These are phyloP conservation scores for Hanseniaspora gamundiae DNA, from an alignment of 1,139 yeast species.

Conservation along the genomic window DNA sequence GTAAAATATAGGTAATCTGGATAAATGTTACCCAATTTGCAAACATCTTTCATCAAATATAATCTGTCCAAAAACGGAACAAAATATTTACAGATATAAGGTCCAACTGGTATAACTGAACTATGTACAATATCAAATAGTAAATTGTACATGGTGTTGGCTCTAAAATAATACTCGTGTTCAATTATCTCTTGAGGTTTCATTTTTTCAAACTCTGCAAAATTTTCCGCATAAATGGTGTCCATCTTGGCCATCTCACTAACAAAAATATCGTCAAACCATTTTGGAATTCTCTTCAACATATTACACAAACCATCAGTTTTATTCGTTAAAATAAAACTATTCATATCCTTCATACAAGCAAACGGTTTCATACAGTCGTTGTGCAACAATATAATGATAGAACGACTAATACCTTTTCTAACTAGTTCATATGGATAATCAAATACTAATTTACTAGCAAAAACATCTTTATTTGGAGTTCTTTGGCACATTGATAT, in stretches of 20 bases:
- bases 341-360: constrained; percentile 2
- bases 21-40: constrained; percentile 56
- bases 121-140: constrained; percentile 12
- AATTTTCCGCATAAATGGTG: constrained; percentile 34
- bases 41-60: constrained; percentile 67
- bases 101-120: constrained; percentile 10
- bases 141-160: constrained; percentile 25
- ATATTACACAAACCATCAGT: constrained; percentile 5
- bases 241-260: constrained; percentile 37
- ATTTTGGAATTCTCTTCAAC: constrained; percentile 47
- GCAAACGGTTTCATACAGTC: constrained; percentile 5
- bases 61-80: constrained; percentile 63
- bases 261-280: constrained; percentile 45
- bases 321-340: neutral
- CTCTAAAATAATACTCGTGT: constrained; percentile 28
- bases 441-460: constrained; percentile 35
- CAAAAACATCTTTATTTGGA: constrained; percentile 36
- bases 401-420: constrained; percentile 4
- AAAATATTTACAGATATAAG: constrained; percentile 33
- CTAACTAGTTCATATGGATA: constrained; percentile 75
- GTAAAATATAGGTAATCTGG: constrained; percentile 43
- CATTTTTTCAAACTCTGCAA: constrained; percentile 21
- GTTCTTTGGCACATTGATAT: constrained; percentile 48
- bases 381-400: constrained; percentile 4
- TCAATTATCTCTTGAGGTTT: constrained; percentile 25